phyloP scores from a whole-genome alignment of 2,329 filamentous ascomycete species.

The Coleophoma cylindrospora region DNA sequence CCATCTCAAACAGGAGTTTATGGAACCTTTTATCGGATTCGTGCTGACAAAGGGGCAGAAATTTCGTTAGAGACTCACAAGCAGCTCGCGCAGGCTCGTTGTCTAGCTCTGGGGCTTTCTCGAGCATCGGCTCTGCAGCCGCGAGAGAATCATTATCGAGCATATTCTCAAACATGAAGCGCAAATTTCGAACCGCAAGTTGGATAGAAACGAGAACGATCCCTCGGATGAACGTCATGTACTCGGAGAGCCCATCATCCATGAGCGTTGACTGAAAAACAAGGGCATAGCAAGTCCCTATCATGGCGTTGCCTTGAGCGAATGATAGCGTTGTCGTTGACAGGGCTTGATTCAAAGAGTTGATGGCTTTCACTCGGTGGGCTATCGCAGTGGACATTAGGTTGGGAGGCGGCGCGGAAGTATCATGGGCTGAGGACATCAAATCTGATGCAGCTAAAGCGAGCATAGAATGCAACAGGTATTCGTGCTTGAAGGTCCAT shows the following conservation, averaged over 20 bases:
- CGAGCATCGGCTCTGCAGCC: constrained; percentile 39
- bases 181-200: constrained; percentile 43
- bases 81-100: constrained; percentile 42
- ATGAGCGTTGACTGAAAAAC: constrained; percentile 53
- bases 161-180: constrained; percentile 45
- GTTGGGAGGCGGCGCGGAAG: constrained; percentile 32
- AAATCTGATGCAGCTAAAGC: constrained; percentile 65
- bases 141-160: constrained; percentile 35
- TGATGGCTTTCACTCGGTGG: constrained; percentile 62
- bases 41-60: constrained; percentile 37
- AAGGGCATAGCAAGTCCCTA: constrained; percentile 54
- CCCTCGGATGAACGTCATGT: constrained; percentile 56
- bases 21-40: constrained; percentile 42
- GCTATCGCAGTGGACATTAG: constrained; percentile 46
- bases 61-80: constrained; percentile 34
- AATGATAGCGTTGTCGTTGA: constrained; percentile 33
- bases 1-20: constrained; percentile 39
- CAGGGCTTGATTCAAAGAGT: constrained; percentile 34
- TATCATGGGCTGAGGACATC: constrained; percentile 11
- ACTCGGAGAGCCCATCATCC: constrained; percentile 53
- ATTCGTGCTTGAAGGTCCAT: constrained; percentile 46
- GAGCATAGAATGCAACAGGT: constrained; percentile 66
- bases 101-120: constrained; percentile 38
- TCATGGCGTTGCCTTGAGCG: constrained; percentile 53
- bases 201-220: constrained; percentile 50